Evolutionary conservation across 805 yeast genomes (phyloP), one percentile per base, ranked within the genome.

Genomic region (Metschnikowia cubensis): DNA sequence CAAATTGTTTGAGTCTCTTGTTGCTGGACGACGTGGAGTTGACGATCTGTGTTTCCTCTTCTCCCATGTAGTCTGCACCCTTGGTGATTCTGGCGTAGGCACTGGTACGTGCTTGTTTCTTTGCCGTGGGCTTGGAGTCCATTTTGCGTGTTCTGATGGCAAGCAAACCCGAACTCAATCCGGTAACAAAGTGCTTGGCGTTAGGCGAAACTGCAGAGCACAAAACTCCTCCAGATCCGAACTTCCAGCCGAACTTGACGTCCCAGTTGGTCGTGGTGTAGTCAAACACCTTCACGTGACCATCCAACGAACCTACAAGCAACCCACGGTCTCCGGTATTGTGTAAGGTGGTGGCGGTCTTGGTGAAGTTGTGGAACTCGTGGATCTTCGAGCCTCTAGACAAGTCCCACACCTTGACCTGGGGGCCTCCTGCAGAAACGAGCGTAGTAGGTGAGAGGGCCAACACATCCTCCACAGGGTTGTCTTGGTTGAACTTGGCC

Each of bases 171-270:
- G 96, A 84, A 6, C 91, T 84, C 57, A 94, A 77, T 45, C 99
- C 99, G 14, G 94, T 88, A 35, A 89, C 97, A 56, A 94, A 78
- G 72, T 94, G 98, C 70, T 87, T 86, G 59, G 76, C 82, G 56
- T 66, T 63, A 25, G 98, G 97, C 7, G 97, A 89, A 10, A 89
- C 85, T 13, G 91, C 98, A 64, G 96, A 84, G 59, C 89, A 77
- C 58, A 94, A 74, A 0, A 94, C 97, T 36, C 96, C 96, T 21
- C 92, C 89, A 47, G 70, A 63, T 34, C 97, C 96, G 63, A 87
- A 92, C 69, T 91, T 92, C 97, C 98, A 92, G 44, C 97, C 97
- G 65, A 90, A 92, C 65, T 86, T 88, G 53, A 92, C 96, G 53
- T 85, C 87, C 89, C 92, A 91, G 59, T 81, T 79, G 37, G 80